phyloP scores from a whole-genome alignment of 306 rosid genomes.

The Leucaena leucocephala region DNA sequence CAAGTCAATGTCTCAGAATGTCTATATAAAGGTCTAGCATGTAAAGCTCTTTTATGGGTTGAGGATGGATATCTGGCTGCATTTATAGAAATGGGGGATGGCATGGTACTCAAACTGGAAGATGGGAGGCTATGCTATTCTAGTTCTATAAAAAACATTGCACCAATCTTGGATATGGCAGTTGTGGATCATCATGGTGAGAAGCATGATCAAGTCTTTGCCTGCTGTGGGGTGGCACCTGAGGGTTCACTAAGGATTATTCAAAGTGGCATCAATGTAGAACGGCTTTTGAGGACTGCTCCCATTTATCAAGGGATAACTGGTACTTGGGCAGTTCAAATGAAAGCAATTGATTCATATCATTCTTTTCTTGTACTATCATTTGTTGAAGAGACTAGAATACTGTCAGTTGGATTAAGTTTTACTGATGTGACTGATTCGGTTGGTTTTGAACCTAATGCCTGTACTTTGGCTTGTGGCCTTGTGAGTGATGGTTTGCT shows the following conservation, averaged over 20 bases:
- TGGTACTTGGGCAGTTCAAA: constrained; percentile 82
- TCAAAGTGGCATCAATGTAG: constrained; percentile 82
- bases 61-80: constrained; percentile 87
- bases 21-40: constrained; percentile 77
- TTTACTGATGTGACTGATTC: constrained; percentile 94
- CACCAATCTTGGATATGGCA: constrained; percentile 86
- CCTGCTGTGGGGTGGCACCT: constrained; percentile 95
- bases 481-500: constrained; percentile 76
- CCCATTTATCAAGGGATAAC: constrained; percentile 88
- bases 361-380: constrained; percentile 92
- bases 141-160: constrained; percentile 83
- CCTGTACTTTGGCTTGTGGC: constrained; percentile 89
- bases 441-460: constrained; percentile 91
- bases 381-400: constrained; percentile 96
- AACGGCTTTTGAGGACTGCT: constrained; percentile 70
- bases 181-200: constrained; percentile 83
- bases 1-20: constrained; percentile 79
- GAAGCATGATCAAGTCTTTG: constrained; percentile 83
- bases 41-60: constrained; percentile 86
- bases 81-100: constrained; percentile 91
- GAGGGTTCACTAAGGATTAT: constrained; percentile 90
- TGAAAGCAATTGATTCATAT: constrained; percentile 69
- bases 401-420: constrained; percentile 90
- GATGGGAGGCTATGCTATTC: constrained; percentile 64
- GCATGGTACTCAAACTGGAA: constrained; percentile 78